Percentiles rank a stretch among this genome's conserved stretches.
Evolutionary conservation across 2,329 filamentous ascomycete genomes (phyloP).

Genomic region (Colletotrichum sp.): DNA sequence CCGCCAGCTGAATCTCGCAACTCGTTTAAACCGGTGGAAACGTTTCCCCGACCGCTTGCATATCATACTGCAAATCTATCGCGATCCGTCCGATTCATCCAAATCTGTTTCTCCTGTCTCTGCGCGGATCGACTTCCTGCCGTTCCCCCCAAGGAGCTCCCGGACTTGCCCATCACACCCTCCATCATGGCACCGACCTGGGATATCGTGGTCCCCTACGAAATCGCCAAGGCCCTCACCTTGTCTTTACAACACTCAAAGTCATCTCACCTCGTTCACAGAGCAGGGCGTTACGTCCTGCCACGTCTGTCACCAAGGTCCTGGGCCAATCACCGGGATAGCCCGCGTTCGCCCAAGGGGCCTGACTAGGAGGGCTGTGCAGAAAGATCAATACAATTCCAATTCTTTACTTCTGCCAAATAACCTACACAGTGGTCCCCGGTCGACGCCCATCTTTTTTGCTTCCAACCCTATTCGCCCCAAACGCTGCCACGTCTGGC

Average conservation of each 20-base stretch:
- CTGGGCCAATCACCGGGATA: neutral
- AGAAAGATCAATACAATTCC: neutral
- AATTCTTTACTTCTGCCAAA: conserved; percentile 12
- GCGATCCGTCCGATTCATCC: neutral
- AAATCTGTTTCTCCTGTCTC: neutral
- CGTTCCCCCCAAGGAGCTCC: neutral
- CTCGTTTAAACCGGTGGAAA: neutral
- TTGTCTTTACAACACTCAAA: neutral
- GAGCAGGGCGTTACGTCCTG: neutral
- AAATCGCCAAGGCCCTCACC: neutral
- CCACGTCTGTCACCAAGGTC: neutral
- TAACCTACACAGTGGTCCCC: neutral
- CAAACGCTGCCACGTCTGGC: conserved; percentile 7
- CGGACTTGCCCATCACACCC: neutral
- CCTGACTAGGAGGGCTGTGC: neutral
- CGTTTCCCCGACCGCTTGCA: neutral
- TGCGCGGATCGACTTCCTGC: neutral
- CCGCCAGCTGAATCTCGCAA: neutral
- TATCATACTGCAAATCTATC: neutral
- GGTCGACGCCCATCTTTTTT: neutral
- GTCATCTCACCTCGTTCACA: neutral
- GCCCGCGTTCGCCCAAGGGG: neutral
- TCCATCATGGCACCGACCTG: neutral
- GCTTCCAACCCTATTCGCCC: neutral
- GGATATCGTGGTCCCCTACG: neutral